Evolutionary conservation across 78 protist genomes (phyloP), one percentile per base, ranked within the genome.

Genomic region (Dictyostelium purpureum): DNA sequence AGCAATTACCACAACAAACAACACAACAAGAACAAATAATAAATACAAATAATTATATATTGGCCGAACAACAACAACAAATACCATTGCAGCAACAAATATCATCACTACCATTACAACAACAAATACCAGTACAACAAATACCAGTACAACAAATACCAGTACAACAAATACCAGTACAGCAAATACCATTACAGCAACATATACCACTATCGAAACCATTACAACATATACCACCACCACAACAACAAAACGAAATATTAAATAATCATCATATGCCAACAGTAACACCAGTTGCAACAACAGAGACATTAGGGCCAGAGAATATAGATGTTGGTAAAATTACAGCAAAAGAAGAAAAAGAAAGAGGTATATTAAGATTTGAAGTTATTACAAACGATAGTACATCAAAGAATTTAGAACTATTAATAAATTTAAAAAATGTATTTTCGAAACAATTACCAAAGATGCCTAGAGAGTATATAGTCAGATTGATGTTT

Each of bases 381-480:
- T 83, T 83, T 21, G 90, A 83, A 42, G 90, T 83, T 6, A 71
- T 83, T 14, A 70, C 90, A 0, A 83, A 83, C 19, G 80, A 83
- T 71, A 26, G 80, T 9, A 21, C 38, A 12, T 38, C 56, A 40
- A 67, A 45, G 67, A 83, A 83, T 57, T 24, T 71, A 57, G 75
- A 83, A 16, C 56, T 28, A 7, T 42, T 83, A 24, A 71, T 83
- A 74, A 71, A 83, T 21, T 19, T 91, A 26, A 96, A 96, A 93
- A 91, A 90, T 74, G 77, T 97, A 6, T 97, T 97, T 33, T 43
- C 94, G 1, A 78, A 93, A 71, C 98, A 97, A 96, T 96, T 98
- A 38, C 99, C 99, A 9, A 90, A 96, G 42, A 98, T 98, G 99
- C 98, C 98, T 9, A 40, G 85, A 35, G 97, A 94, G 43, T 98